These are phyloP conservation scores for Penicillium sp. DNA, from an alignment of 2,329 filamentous ascomycete genomes.

Conservation along the genomic window DNA sequence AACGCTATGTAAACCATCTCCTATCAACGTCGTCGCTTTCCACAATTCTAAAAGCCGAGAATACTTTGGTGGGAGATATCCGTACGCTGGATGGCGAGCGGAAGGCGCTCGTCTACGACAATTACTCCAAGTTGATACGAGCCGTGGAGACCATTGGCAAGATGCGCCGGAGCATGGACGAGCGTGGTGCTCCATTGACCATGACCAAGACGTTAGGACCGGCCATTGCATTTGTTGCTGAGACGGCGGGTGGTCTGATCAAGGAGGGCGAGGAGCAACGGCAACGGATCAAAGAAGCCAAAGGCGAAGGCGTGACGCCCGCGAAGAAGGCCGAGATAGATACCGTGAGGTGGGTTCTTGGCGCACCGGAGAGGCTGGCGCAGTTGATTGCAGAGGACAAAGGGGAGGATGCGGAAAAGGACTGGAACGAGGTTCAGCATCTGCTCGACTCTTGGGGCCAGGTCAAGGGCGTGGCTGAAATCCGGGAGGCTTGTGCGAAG, in stretches of 20 bases:
- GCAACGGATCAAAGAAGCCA: conserved; percentile 28
- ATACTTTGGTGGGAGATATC: conserved; percentile 63
- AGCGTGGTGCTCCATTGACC: conserved; percentile 44
- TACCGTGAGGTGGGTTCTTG: conserved; percentile 48
- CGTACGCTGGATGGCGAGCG: conserved; percentile 89
- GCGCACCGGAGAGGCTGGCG: conserved; percentile 40
- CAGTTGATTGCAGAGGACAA: conserved; percentile 39
- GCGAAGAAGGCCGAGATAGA: conserved; percentile 35
- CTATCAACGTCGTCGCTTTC: conserved; percentile 42
- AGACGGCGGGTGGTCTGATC: conserved; percentile 42
- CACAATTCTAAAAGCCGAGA: conserved; percentile 46
- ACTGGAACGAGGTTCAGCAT: conserved; percentile 43
- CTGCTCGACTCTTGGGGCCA: conserved; percentile 44
- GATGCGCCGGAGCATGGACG: conserved; percentile 51
- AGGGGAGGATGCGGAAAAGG: conserved; percentile 39
- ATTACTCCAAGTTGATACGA: conserved; percentile 94
- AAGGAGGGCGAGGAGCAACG: conserved; percentile 40
- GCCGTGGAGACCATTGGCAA: conserved; percentile 93
- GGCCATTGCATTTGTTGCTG: conserved; percentile 45
- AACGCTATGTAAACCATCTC: conserved; percentile 51
- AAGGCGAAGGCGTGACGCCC: conserved; percentile 15
- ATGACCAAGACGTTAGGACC: conserved; percentile 46
- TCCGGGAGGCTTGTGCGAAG: conserved; percentile 40
- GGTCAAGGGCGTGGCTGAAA: conserved; percentile 44
- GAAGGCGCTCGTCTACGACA: conserved; percentile 96